phyloP scores from a whole-genome alignment of 768 basidiomycete genomes.

The Leccinum incarnatum region DNA sequence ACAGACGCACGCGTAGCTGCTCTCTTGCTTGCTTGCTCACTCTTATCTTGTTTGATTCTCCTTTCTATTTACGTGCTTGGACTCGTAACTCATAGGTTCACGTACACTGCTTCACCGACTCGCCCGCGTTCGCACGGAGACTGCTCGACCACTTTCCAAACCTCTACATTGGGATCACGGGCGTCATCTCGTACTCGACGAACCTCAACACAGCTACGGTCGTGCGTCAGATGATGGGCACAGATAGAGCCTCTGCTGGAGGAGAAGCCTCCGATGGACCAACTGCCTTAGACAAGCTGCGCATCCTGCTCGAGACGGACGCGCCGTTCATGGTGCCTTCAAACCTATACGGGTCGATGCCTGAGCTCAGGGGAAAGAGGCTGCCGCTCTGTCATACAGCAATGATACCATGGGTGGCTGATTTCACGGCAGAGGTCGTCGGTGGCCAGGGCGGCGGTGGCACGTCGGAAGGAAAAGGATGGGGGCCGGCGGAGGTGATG shows the following conservation, averaged over 20 bases:
- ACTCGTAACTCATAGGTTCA: constrained; percentile 52
- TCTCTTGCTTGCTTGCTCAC: not conserved
- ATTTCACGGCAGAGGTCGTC: constrained; percentile 55
- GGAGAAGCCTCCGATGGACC: not conserved
- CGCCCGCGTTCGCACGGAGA: constrained; percentile 67
- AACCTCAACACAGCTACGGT: constrained; percentile 70
- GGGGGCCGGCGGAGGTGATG: constrained; percentile 51
- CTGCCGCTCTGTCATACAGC: constrained; percentile 73
- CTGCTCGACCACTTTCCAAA: constrained; percentile 78
- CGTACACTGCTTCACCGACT: constrained; percentile 86
- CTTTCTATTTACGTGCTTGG: not conserved
- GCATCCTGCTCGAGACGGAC: constrained; percentile 78
- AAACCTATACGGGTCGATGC: constrained; percentile 62
- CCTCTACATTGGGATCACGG: constrained; percentile 81
- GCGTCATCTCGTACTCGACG: constrained; percentile 78
- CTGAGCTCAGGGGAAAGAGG: constrained; percentile 46
- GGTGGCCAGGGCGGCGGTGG: constrained; percentile 12
- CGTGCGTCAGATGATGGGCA: constrained; percentile 49
- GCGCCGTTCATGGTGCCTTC: constrained; percentile 85
- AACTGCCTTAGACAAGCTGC: constrained; percentile 25
- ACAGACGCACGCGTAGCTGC: not conserved
- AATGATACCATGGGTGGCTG: constrained; percentile 86
- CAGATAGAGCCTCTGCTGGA: constrained; percentile 10
- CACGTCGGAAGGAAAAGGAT: too few species aligned
- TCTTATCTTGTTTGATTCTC: not conserved